Evolutionary conservation across 805 yeast genomes (phyloP).

Genomic region (Metschnikowia arizonensis): DNA sequence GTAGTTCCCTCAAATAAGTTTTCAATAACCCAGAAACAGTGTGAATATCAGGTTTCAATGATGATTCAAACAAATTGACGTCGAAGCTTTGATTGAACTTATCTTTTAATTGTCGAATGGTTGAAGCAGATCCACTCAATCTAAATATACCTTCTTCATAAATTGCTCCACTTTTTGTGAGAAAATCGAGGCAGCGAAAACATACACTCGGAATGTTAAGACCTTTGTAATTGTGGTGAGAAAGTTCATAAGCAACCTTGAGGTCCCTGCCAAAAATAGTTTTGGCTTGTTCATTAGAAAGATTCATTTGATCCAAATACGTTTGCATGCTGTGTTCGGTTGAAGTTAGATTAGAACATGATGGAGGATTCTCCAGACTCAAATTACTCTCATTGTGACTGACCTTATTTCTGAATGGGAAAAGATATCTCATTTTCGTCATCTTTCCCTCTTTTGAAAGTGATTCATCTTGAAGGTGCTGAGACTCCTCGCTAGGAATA

Average conservation of each 20-base stretch:
- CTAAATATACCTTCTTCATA: conserved; percentile 89
- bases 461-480: conserved; percentile 8
- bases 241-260: conserved; percentile 46
- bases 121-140: conserved; percentile 79
- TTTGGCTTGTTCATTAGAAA: conserved; percentile 33
- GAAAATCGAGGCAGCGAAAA: conserved; percentile 66
- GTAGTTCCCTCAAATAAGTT: conserved; percentile 73
- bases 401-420: conserved; percentile 44
- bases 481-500: conserved; percentile 8
- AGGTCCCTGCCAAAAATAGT: conserved; percentile 65
- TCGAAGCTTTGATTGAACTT: conserved; percentile 66
- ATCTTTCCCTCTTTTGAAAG: conserved; percentile 39
- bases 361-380: neutral
- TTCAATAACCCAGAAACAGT: conserved; percentile 85
- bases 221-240: conserved; percentile 45
- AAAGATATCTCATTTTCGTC: conserved; percentile 53
- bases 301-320: conserved; percentile 34
- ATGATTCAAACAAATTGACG: conserved; percentile 53
- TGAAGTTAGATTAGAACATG: neutral
- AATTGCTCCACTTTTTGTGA: conserved; percentile 64
- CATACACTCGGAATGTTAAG: conserved; percentile 68
- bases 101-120: conserved; percentile 65
- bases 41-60: conserved; percentile 63
- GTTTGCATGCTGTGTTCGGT: conserved; percentile 17
- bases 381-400: conserved; percentile 1